Percentiles rank a stretch among this genome's conserved stretches.
Evolutionary conservation across 176 grass and related monocot species (phyloP).

Genomic region (Hordeum vulgare): DNA sequence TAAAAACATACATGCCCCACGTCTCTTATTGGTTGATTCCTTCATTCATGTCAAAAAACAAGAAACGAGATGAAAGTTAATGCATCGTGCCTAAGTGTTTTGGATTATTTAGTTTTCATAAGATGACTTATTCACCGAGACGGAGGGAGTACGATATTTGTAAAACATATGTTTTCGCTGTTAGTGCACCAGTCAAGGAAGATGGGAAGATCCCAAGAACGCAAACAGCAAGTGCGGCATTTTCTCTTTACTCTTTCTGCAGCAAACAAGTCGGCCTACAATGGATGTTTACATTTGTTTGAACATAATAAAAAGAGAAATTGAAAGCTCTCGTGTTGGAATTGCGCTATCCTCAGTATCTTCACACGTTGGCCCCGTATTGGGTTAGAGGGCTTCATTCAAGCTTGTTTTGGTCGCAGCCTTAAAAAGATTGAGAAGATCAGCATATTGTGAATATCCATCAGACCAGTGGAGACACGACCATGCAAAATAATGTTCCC

Average conservation of each 20-base stretch:
- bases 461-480: not conserved
- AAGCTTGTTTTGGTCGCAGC: slow-evolving; percentile 47
- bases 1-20: too few species aligned
- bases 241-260: not conserved
- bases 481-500: too few species aligned
- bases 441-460: not conserved
- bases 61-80: too few species aligned
- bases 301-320: not conserved
- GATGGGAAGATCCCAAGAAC: not conserved
- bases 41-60: too few species aligned
- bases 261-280: not conserved
- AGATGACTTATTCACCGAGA: too few species aligned
- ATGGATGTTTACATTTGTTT: not conserved
- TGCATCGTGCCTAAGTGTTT: too few species aligned
- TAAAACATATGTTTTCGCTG: not conserved
- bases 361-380: not conserved
- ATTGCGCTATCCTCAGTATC: not conserved
- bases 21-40: too few species aligned
- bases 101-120: too few species aligned
- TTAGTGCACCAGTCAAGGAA: not conserved
- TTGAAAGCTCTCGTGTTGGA: not conserved
- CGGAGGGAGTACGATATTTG: not conserved
- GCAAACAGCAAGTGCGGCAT: not conserved
- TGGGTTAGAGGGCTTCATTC: slow-evolving; percentile 19
- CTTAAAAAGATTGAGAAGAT: slow-evolving; percentile 32